These are phyloP conservation scores for Paxillus ammoniavirescens DNA, from an alignment of 768 basidiomycete genomes.

Conservation along the genomic window DNA sequence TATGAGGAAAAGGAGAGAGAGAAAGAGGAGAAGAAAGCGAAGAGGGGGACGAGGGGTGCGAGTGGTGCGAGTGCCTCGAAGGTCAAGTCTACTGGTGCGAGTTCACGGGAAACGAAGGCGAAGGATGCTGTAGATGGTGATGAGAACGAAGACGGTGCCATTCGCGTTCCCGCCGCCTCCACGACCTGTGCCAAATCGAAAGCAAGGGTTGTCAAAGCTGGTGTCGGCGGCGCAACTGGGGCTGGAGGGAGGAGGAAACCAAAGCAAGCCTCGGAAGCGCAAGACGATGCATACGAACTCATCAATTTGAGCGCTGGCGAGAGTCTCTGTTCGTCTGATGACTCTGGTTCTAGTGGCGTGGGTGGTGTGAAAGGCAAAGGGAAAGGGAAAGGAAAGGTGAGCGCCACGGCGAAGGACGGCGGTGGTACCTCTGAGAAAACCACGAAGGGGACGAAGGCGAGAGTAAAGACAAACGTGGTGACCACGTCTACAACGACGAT, in stretches of 20 bases:
- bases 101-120: not conserved
- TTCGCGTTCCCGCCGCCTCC: conserved; percentile 1
- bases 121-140: not conserved
- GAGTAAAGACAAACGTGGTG: not conserved
- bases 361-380: not conserved
- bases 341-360: not conserved
- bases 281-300: conserved; percentile 27
- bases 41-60: conserved; percentile 18
- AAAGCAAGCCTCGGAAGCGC: conserved; percentile 23
- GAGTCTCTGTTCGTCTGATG: conserved; percentile 19
- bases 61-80: not conserved
- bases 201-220: not conserved
- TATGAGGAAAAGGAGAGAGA: conserved; percentile 58
- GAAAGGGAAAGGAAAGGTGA: conserved; percentile 12
- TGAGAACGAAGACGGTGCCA: not conserved
- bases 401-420: not conserved
- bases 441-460: not conserved
- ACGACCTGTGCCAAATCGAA: conserved; percentile 7
- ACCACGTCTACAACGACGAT: conserved; percentile 4
- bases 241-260: conserved; percentile 13
- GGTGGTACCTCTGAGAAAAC: not conserved
- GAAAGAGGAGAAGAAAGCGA: conserved; percentile 43
- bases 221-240: not conserved
- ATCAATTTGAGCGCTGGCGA: conserved; percentile 24
- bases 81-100: not conserved